Evolutionary conservation across 306 rosid genomes (phyloP).

Genomic region (Alnus rubra): DNA sequence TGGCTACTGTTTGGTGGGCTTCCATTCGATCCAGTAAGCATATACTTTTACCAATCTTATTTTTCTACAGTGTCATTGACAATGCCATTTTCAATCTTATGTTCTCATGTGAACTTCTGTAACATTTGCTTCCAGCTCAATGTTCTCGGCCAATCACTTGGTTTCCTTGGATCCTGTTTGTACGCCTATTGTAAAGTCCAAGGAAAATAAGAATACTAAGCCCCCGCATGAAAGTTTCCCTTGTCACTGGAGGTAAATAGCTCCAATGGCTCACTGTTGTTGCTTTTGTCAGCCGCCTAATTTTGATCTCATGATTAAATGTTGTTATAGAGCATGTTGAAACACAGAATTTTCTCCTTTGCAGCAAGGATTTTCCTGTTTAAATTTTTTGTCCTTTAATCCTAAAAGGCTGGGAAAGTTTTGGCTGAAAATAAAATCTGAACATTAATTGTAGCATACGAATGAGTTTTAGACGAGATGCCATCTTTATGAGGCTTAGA

Average conservation of each 20-base stretch:
- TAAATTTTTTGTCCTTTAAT: background rate
- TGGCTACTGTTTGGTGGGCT: slow-evolving; percentile 65
- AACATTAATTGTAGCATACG: background rate
- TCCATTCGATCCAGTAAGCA: slow-evolving; percentile 53
- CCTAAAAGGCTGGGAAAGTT: too few species aligned
- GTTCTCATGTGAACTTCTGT: slow-evolving; percentile 4
- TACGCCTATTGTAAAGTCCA: slow-evolving; percentile 68
- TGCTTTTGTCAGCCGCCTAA: slow-evolving; percentile 16
- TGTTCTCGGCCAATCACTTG: slow-evolving; percentile 66
- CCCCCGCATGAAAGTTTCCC: slow-evolving; percentile 11
- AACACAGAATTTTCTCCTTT: background rate
- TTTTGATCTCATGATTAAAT: slow-evolving; percentile 13
- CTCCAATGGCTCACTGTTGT: slow-evolving; percentile 21
- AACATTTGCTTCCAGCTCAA: slow-evolving; percentile 42
- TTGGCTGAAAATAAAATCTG: slow-evolving; percentile 6
- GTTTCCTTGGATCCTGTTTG: slow-evolving; percentile 70
- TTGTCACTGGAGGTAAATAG: background rate
- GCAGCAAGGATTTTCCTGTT: background rate
- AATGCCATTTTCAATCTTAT: background rate
- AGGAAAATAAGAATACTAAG: slow-evolving; percentile 43
- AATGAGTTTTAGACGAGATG: background rate
- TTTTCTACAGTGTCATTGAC: background rate
- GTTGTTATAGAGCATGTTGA: background rate
- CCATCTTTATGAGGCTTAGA: background rate
- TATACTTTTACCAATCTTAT: background rate